Base-by-base conservation (phyloP, 768 basidiomycete genomes). In the Tulasnella sp. region DNA sequence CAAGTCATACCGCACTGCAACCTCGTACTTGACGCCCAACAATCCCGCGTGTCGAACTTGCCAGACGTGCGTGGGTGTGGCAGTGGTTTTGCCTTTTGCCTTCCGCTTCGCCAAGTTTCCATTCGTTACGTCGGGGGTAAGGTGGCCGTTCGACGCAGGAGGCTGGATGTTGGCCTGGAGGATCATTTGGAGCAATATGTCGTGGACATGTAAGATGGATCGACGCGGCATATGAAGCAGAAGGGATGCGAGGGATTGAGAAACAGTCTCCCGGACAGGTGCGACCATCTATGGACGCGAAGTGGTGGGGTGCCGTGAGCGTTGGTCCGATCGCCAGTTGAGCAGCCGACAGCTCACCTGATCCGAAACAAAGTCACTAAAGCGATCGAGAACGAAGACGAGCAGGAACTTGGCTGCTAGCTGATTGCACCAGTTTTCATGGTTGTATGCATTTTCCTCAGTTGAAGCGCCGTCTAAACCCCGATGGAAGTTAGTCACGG, bases 11-110 rank as follows among this genome's bases (percentile, higher is more conserved):
- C 95, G 87, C 23, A 99, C 98, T 18, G 97, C 98, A 48, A 99
- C 96, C 83, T 98, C 94, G 83, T 99, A 99, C 86, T 98, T 98
- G 83, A 99, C 91, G 0, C 98, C 98, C 11, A 99, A 88, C 79
- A 99, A 85, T 39, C 98, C 98, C n/a, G 98, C 96, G 86, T 99
- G 98, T 76, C 97, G 89, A 73, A 99, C 92, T 84, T 99, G 95
- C 98, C 98, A 99, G 9, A 95, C 89, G 42, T 73, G 72, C 40
- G 84, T 96, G 13, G 55, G 29, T 94, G 79, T 42, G 79, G 80
- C 44, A 78, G 75, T 83, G 79, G 73, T 55, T 82, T 82, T 20
- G 3, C 81, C 81, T 73, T 82, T 81, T 20, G 55, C 74, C 20
- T 79, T 81, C 23, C 69, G 57, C 29, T 51, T 57, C n/a, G 72